Conservation (phyloP, 2,329 filamentous ascomycete genomes). For the Thyridium curvatum region DNA sequence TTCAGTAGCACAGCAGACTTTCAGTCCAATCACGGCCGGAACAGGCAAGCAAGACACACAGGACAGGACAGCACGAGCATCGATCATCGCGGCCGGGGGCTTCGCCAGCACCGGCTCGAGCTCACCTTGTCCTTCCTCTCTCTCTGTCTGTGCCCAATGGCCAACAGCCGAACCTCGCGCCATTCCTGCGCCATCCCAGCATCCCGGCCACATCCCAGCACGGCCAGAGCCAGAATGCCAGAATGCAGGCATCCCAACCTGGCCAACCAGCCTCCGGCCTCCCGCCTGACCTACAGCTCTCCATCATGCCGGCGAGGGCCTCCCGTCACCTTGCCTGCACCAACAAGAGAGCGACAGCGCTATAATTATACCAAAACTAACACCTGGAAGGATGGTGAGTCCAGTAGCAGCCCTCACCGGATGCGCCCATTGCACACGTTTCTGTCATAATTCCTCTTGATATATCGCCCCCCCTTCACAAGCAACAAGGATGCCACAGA, state of each 20-base stretch:
- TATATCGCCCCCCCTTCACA: too few relatives aligned
- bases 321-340: conserved; percentile 7
- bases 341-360: conserved; percentile 12
- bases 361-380: conserved; percentile 18
- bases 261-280: conserved; percentile 22
- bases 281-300: conserved; percentile 17
- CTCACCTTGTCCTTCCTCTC: conserved; percentile 7
- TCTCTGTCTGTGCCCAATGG: neutral
- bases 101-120: too few relatives aligned
- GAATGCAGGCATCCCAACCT: too few relatives aligned
- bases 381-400: too few relatives aligned
- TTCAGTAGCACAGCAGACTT: conserved; percentile 19
- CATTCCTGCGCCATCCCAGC: conserved; percentile 8
- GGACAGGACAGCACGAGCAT: too few relatives aligned
- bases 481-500: too few relatives aligned
- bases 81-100: too few relatives aligned
- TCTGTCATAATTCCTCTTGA: too few relatives aligned
- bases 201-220: too few relatives aligned
- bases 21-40: conserved; percentile 18
- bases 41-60: neutral
- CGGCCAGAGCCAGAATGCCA: too few relatives aligned
- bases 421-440: too few relatives aligned
- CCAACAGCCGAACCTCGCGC: neutral
- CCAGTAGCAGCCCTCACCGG: too few relatives aligned
- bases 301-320: neutral